Evolutionary conservation across 2,329 filamentous ascomycete genomes (phyloP).

Genomic region (Tolypocladium cylindrosporum): DNA sequence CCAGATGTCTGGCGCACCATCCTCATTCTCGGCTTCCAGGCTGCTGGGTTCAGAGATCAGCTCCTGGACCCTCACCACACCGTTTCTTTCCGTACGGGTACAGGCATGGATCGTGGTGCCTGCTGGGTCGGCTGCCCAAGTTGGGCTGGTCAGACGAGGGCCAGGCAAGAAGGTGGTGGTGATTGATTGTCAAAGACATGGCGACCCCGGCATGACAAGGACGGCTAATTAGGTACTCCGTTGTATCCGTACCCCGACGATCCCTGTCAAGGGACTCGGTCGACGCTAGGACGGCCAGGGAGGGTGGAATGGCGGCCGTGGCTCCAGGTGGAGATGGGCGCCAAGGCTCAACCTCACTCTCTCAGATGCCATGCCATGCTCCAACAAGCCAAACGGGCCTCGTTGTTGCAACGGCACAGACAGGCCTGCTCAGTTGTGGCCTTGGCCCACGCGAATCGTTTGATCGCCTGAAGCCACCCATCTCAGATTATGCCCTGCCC

Average conservation of each 20-base stretch:
- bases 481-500: slow-evolving; percentile 2
- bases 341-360: slow-evolving; percentile 5
- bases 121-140: not conserved
- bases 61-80: not conserved
- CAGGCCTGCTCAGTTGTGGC: not conserved
- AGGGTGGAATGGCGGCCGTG: slow-evolving; percentile 6
- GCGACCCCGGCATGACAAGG: not conserved
- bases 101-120: not conserved
- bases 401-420: slow-evolving; percentile 7
- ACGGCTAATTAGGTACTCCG: not conserved
- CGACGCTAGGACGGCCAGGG: not conserved
- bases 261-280: not conserved
- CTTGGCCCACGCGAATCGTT: slow-evolving; percentile 2
- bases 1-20: not conserved
- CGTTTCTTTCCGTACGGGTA: not conserved
- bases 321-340: slow-evolving; percentile 7
- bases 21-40: not conserved
- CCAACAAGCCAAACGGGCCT: slow-evolving; percentile 1
- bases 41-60: not conserved
- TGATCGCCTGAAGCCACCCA: slow-evolving; percentile 3
- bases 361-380: not conserved
- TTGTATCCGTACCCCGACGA: not conserved
- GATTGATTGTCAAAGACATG: not conserved
- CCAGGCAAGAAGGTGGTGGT: not conserved
- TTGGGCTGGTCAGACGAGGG: not conserved